Evolutionary conservation across 768 basidiomycete species (phyloP).

Genomic region (Leccinum truebloodii): DNA sequence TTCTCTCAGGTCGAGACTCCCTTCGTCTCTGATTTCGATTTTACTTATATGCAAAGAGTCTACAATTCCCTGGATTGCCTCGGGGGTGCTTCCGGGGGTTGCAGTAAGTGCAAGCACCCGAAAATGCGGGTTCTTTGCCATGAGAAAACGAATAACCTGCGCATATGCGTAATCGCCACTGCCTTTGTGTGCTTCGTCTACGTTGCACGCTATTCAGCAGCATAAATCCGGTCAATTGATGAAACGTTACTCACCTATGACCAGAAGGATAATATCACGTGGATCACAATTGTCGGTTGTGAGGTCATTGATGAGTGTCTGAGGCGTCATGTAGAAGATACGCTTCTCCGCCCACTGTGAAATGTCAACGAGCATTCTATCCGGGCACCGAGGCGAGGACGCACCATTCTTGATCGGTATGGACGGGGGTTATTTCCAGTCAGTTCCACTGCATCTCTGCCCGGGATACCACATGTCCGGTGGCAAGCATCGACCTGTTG

Average conservation of each 20-base stretch:
- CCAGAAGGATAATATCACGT: constrained; percentile 78
- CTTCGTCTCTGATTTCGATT: constrained; percentile 93
- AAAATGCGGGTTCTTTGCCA: constrained; percentile 93
- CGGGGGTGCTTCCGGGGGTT: constrained; percentile 85
- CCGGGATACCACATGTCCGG: constrained; percentile 89
- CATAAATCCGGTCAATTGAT: not conserved
- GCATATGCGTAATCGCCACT: constrained; percentile 94
- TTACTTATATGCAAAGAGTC: constrained; percentile 92
- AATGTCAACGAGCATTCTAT: not conserved
- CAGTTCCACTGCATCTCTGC: constrained; percentile 79
- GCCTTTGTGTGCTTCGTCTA: constrained; percentile 95
- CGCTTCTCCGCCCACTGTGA: constrained; percentile 77
- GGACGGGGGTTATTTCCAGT: constrained; percentile 69
- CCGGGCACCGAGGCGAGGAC: constrained; percentile 22
- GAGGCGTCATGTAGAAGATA: constrained; percentile 95
- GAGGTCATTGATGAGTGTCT: constrained; percentile 90
- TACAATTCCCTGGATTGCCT: constrained; percentile 88
- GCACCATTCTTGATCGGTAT: constrained; percentile 60
- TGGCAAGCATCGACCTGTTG: constrained; percentile 96
- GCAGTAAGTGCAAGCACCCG: constrained; percentile 93
- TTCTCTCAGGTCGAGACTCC: constrained; percentile 79
- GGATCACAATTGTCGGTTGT: constrained; percentile 71
- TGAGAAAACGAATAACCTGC: constrained; percentile 83
- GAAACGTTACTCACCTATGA: constrained; percentile 62
- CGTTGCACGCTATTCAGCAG: constrained; percentile 8